Conservation (phyloP, 2,329 filamentous ascomycete species). For the Cadophora gregata region DNA sequence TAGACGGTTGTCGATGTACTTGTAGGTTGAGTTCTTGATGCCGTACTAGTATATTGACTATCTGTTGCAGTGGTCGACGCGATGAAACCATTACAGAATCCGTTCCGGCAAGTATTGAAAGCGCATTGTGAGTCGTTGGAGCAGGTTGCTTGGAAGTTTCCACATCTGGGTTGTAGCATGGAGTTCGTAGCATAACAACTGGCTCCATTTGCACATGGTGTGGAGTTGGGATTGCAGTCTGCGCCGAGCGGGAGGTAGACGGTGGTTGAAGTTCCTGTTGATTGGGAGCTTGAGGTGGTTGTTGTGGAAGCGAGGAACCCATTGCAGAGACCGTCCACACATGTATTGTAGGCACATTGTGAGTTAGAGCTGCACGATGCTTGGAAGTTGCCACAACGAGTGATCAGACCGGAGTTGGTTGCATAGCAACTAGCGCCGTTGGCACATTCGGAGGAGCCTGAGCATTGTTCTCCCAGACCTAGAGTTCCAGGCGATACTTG, state of each 20-base stretch:
- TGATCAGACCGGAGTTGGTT: conserved; percentile 17
- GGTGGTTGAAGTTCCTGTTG: conserved; percentile 2
- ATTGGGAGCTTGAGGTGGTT: background rate
- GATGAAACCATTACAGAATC: conserved; percentile 27
- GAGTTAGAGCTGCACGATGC: conserved; percentile 22
- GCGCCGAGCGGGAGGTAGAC: conserved; percentile 21
- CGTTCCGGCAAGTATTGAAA: conserved; percentile 29
- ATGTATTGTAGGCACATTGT: conserved; percentile 33
- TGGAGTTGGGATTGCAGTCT: conserved; percentile 23
- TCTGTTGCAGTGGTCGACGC: background rate
- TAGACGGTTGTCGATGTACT: conserved; percentile 15
- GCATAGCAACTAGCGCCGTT: conserved; percentile 29
- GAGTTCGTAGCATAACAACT: conserved; percentile 28
- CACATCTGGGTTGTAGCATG: conserved; percentile 24
- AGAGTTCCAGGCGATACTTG: conserved; percentile 17
- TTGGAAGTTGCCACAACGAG: conserved; percentile 27
- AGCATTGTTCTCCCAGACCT: conserved; percentile 21
- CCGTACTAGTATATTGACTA: background rate
- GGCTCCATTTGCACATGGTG: conserved; percentile 26
- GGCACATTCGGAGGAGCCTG: conserved; percentile 27
- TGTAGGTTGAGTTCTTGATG: background rate
- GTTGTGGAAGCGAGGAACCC: conserved; percentile 18
- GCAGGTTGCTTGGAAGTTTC: conserved; percentile 28
- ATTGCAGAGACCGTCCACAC: conserved; percentile 25
- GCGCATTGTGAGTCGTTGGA: conserved; percentile 28